A percentile compares a stretch with the other conserved stretches of the same genome.
Evolutionary conservation across 202 grass and related monocot species (phyloP).

Genomic region (Eragrostis tef): DNA sequence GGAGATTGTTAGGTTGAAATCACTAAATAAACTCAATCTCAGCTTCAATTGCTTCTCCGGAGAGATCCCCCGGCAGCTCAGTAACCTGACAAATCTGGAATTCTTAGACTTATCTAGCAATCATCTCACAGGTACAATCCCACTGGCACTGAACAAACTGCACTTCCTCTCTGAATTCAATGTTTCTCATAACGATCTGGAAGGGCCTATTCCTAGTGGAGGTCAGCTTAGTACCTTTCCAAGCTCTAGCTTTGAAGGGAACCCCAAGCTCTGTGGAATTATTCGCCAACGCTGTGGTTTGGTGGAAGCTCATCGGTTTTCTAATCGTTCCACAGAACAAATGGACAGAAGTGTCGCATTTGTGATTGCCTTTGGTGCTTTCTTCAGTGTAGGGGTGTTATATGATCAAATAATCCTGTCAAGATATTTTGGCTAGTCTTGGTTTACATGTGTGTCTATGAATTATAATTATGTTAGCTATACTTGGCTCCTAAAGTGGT

Average conservation of each 20-base stretch:
- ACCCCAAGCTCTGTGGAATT: slow-evolving; percentile 37
- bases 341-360: not conserved
- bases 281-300: not conserved
- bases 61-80: slow-evolving; percentile 30
- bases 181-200: slow-evolving; percentile 30
- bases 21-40: slow-evolving; percentile 32
- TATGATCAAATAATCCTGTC: slow-evolving; percentile 42
- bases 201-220: slow-evolving; percentile 11
- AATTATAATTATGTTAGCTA: not conserved
- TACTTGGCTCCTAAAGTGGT: not conserved
- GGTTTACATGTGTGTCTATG: not conserved
- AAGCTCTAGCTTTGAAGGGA: slow-evolving; percentile 33
- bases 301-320: not conserved
- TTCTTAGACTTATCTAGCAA: slow-evolving; percentile 52
- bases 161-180: slow-evolving; percentile 43
- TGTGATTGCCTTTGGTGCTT: slow-evolving; percentile 36
- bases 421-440: slow-evolving; percentile 24
- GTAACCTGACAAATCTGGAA: slow-evolving; percentile 46
- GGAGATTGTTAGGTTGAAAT: slow-evolving; percentile 48
- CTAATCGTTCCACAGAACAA: slow-evolving; percentile 1
- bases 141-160: slow-evolving; percentile 4
- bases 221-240: slow-evolving; percentile 33
- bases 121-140: slow-evolving; percentile 27
- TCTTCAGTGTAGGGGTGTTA: slow-evolving; percentile 43
- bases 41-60: slow-evolving; percentile 50